Percentiles rank a stretch among this genome's conserved stretches.
Conservation (phyloP, 192 early-diverging fungal species). For the Umbelopsis sp. region DNA sequence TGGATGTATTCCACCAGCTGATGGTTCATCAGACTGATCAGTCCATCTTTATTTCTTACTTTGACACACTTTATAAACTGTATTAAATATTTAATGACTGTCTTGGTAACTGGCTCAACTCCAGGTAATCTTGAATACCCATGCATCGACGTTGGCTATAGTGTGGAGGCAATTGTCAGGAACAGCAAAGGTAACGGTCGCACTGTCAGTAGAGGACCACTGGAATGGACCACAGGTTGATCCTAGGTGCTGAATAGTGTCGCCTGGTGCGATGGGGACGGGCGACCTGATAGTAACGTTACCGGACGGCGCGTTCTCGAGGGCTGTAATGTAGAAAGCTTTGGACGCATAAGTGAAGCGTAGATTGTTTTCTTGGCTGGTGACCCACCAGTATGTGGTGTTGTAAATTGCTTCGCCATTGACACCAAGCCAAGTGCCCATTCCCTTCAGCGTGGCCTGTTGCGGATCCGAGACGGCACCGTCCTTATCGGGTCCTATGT, state of each 20-base stretch:
- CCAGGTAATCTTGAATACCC: slow-evolving; percentile 6
- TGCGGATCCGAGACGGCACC: slow-evolving; percentile 8
- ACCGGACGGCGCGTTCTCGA: neutral
- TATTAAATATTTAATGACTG: no score
- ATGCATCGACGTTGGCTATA: neutral
- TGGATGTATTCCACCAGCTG: neutral
- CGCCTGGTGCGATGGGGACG: neutral
- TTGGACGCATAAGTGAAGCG: neutral
- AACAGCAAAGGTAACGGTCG: neutral
- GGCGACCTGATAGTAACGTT: neutral
- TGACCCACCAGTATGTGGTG: slow-evolving; percentile 18
- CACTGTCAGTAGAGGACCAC: neutral
- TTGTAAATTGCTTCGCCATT: neutral
- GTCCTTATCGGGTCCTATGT: slow-evolving; percentile 24
- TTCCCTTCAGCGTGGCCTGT: slow-evolving; percentile 2
- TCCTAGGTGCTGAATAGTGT: neutral
- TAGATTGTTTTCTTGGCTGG: neutral
- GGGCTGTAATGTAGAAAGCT: slow-evolving; percentile 4
- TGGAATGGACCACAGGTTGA: neutral
- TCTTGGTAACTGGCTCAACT: no score
- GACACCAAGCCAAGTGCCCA: slow-evolving; percentile 24
- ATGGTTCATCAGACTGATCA: neutral
- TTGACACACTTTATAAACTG: neutral
- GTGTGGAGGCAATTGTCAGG: neutral
- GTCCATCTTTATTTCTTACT: neutral